Percentiles rank a stretch among this genome's conserved stretches.
These are phyloP conservation scores for Microdochium paspali DNA, from an alignment of 2,329 filamentous ascomycete species.

Conservation along the genomic window DNA sequence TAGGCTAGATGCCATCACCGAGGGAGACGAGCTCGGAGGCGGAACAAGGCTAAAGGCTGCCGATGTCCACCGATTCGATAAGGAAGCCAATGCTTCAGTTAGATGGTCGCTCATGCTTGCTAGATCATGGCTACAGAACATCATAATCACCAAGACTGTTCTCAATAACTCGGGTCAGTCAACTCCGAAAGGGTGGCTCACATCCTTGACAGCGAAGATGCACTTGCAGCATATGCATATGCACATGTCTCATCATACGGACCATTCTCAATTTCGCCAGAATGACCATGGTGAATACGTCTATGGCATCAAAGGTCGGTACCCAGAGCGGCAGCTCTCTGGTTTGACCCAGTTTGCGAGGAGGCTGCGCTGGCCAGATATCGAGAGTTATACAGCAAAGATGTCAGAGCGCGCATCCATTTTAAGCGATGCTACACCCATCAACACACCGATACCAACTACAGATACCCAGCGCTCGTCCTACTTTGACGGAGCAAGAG, in stretches of 20 bases:
- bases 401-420: slow-evolving; percentile 37
- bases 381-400: slow-evolving; percentile 39
- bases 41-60: slow-evolving; percentile 40
- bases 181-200: slow-evolving; percentile 40
- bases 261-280: slow-evolving; percentile 25
- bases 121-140: slow-evolving; percentile 59
- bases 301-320: slow-evolving; percentile 45
- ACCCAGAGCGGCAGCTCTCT: slow-evolving; percentile 48
- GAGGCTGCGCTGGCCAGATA: slow-evolving; percentile 52
- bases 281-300: slow-evolving; percentile 18
- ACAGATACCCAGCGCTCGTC: slow-evolving; percentile 29
- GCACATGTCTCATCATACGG: slow-evolving; percentile 23
- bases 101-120: slow-evolving; percentile 60
- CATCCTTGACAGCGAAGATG: slow-evolving; percentile 46
- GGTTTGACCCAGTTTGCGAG: slow-evolving; percentile 56
- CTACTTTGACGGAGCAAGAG: slow-evolving; percentile 30
- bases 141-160: slow-evolving; percentile 42
- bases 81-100: slow-evolving; percentile 50
- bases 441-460: slow-evolving; percentile 27
- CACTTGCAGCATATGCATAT: slow-evolving; percentile 28
- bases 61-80: slow-evolving; percentile 52
- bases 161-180: slow-evolving; percentile 20
- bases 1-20: slow-evolving; percentile 53
- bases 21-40: slow-evolving; percentile 43
- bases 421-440: slow-evolving; percentile 29